Conservation (phyloP, 2,329 filamentous ascomycete genomes). For the Gnomoniopsis smithogilvyi region DNA sequence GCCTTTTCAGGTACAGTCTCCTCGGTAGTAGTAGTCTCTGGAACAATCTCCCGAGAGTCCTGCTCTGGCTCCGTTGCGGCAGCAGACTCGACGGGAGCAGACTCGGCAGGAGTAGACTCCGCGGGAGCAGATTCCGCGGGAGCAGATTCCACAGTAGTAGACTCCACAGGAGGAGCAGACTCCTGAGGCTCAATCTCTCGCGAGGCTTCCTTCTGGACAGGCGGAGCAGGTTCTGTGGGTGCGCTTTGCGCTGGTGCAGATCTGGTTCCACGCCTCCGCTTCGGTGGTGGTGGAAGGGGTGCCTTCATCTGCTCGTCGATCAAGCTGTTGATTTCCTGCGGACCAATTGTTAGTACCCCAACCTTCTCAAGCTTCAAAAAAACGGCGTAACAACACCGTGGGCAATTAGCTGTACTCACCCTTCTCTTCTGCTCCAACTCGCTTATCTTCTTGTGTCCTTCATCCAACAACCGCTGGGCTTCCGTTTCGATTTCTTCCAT, state of each 20-base stretch:
- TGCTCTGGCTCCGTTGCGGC: not conserved
- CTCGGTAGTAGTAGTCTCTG: not conserved
- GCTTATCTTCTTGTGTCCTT: slow-evolving; percentile 30
- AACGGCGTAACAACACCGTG: not conserved
- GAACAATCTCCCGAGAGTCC: not conserved
- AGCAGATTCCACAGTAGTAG: not conserved
- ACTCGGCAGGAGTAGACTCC: not conserved
- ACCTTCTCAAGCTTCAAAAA: not conserved
- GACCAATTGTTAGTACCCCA: not conserved
- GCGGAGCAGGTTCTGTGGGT: not conserved
- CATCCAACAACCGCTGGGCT: slow-evolving; percentile 26
- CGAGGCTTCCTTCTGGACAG: not conserved
- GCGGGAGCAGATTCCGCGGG: not conserved
- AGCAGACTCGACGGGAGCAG: not conserved
- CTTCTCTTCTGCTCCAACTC: slow-evolving; percentile 32
- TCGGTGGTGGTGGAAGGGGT: slow-evolving; percentile 28
- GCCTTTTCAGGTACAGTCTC: not conserved
- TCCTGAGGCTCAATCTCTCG: not conserved
- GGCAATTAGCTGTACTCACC: slow-evolving; percentile 20
- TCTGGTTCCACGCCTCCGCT: slow-evolving; percentile 20
- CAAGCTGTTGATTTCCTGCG: slow-evolving; percentile 38
- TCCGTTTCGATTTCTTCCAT: slow-evolving; percentile 33
- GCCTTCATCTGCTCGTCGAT: slow-evolving; percentile 38
- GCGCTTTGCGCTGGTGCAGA: not conserved
- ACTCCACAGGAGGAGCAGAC: not conserved